Evolutionary conservation across 2,329 filamentous ascomycete species (phyloP).

Genomic region (Colletotrichum sp.): DNA sequence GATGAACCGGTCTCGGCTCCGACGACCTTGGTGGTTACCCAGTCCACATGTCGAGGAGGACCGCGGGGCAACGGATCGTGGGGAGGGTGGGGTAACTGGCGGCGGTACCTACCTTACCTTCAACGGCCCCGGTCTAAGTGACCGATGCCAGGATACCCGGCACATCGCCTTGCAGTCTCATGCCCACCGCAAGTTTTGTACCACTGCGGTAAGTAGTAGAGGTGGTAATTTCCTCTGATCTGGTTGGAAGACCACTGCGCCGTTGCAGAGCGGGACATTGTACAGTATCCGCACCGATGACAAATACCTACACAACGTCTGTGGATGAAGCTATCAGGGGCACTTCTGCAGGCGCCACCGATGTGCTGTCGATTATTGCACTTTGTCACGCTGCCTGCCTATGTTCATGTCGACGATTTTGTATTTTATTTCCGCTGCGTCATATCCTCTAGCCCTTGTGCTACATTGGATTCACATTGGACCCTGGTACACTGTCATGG

Average conservation of each 20-base stretch:
- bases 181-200: not conserved
- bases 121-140: not conserved
- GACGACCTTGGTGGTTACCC: not conserved
- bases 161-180: not conserved
- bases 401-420: not conserved
- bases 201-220: not conserved
- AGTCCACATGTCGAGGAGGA: not conserved
- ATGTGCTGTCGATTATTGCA: not conserved
- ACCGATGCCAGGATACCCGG: not conserved
- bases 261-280: not conserved
- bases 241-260: not conserved
- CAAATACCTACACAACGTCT: not conserved
- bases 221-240: not conserved
- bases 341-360: not conserved
- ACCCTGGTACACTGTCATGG: constrained; percentile 11
- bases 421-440: constrained; percentile 2
- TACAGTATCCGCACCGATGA: not conserved
- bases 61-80: constrained; percentile 4
- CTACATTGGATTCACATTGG: not conserved
- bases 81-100: not conserved
- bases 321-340: not conserved
- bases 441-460: constrained; percentile 1
- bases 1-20: not conserved
- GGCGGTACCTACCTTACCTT: not conserved
- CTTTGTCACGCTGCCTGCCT: not conserved